phyloP scores from a whole-genome alignment of 1,284 basidiomycete species.

The Cutaneotrichosporon sp. region DNA sequence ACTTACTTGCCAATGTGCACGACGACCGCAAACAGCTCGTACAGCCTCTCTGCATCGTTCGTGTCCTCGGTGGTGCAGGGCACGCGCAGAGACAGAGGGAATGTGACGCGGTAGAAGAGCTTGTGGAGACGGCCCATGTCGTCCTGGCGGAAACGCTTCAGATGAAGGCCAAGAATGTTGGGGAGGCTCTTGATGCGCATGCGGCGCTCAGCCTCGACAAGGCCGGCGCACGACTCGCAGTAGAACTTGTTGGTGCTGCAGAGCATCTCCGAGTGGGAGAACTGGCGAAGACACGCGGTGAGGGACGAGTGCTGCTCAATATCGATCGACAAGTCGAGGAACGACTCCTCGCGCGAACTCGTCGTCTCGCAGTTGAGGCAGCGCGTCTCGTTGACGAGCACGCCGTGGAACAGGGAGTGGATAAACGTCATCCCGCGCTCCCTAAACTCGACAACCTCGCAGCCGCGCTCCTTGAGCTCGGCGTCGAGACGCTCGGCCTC shows the following conservation, averaged over 20 bases:
- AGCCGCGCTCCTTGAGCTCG: constrained; percentile 26
- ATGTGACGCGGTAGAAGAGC: constrained; percentile 90
- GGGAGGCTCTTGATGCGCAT: constrained; percentile 98
- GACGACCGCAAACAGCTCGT: constrained; percentile 91
- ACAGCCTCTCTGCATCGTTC: constrained; percentile 75
- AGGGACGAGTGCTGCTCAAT: constrained; percentile 96
- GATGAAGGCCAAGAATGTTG: constrained; percentile 86
- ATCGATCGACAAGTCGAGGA: constrained; percentile 95
- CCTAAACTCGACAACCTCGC: constrained; percentile 23
- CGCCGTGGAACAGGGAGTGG: constrained; percentile 87
- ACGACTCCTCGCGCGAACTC: constrained; percentile 92
- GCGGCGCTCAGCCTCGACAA: constrained; percentile 96
- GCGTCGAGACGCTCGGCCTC: constrained; percentile 70
- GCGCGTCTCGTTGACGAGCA: constrained; percentile 90
- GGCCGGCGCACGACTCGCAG: constrained; percentile 90
- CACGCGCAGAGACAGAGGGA: constrained; percentile 85
- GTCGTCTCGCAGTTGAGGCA: constrained; percentile 98
- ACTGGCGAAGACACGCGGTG: constrained; percentile 89
- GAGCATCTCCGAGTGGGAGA: constrained; percentile 96
- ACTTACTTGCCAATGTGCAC: constrained; percentile 94
- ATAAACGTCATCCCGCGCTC: constrained; percentile 65
- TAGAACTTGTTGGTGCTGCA: constrained; percentile 98
- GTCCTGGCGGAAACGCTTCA: constrained; percentile 98
- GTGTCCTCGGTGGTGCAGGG: constrained; percentile 97
- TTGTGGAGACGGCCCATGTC: constrained; percentile 84